Percentiles rank a stretch among this genome's conserved stretches.
Evolutionary conservation across 2,329 filamentous ascomycete species (phyloP).

Genomic region (Ophiocordyceps polyrhachis-furcata): DNA sequence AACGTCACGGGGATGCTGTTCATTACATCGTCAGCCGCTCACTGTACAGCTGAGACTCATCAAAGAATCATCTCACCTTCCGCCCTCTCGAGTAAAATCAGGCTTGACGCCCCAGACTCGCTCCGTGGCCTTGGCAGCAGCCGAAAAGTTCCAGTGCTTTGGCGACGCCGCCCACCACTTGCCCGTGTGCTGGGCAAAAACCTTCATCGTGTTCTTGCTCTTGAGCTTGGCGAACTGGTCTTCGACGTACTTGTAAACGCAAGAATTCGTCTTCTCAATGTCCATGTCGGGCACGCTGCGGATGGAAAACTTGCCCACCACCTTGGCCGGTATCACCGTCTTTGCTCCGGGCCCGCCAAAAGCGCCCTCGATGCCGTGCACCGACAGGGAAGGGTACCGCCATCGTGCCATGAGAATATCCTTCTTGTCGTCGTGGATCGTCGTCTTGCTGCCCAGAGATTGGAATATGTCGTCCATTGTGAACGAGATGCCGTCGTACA

Average conservation of each 20-base stretch:
- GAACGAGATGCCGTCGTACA: constrained; percentile 86
- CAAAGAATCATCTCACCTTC: constrained; percentile 41
- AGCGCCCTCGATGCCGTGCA: constrained; percentile 89
- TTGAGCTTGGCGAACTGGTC: constrained; percentile 70
- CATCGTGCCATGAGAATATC: constrained; percentile 86
- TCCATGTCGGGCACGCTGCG: constrained; percentile 97
- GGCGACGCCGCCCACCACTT: constrained; percentile 99
- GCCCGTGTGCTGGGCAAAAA: constrained; percentile 69
- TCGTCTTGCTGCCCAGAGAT: constrained; percentile 74
- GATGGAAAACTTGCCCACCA: constrained; percentile 96
- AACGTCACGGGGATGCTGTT: constrained; percentile 82
- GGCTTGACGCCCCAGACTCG: constrained; percentile 85
- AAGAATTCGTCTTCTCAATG: constrained; percentile 68
- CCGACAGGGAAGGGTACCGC: constrained; percentile 82
- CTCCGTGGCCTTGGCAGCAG: constrained; percentile 89
- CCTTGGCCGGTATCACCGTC: constrained; percentile 96
- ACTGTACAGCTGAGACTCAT: neutral
- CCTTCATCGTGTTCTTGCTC: constrained; percentile 81
- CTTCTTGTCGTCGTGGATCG: constrained; percentile 79
- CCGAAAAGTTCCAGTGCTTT: constrained; percentile 97
- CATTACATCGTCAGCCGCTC: neutral
- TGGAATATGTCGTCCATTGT: constrained; percentile 92
- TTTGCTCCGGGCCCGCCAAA: constrained; percentile 89
- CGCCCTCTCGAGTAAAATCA: constrained; percentile 90
- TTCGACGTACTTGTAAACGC: constrained; percentile 69